Evolutionary conservation across 441 rosid species (phyloP).

Genomic region (Hura crepitans): DNA sequence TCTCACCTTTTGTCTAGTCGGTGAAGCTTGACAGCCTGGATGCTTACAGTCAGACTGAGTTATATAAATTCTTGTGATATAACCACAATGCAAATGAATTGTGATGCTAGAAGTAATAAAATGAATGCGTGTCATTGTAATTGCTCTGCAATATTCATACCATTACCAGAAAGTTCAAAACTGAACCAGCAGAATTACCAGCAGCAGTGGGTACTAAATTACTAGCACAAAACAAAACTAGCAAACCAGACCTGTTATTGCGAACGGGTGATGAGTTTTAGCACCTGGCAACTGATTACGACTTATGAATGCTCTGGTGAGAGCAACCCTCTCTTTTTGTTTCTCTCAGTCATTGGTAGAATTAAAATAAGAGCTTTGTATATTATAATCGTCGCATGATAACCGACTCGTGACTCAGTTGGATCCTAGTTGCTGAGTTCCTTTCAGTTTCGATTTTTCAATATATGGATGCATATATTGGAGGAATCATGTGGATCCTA

Average conservation of each 20-base stretch:
- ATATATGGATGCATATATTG: background rate
- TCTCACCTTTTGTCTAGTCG: background rate
- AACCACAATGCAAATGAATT: too few species aligned
- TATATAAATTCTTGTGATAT: background rate
- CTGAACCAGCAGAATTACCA: background rate
- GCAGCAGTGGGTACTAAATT: background rate
- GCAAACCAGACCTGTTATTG: background rate
- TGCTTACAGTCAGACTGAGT: constrained; percentile 10
- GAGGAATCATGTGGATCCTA: background rate
- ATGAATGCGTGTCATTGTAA: too few species aligned
- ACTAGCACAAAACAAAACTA: background rate
- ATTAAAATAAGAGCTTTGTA: background rate
- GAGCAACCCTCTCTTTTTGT: background rate
- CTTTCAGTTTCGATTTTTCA: background rate
- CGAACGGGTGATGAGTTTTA: background rate
- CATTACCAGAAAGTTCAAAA: constrained; percentile 6
- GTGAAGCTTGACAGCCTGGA: constrained; percentile 25
- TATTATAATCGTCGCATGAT: background rate
- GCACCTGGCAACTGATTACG: constrained; percentile 7
- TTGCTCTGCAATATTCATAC: too few species aligned
- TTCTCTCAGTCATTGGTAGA: background rate
- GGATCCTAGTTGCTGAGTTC: background rate
- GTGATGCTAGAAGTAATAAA: too few species aligned
- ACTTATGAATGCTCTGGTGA: constrained; percentile 8
- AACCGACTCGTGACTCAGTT: constrained; percentile 2